A percentile compares a stretch with the other conserved stretches of the same genome.
Conservation (phyloP, 2,329 filamentous ascomycete genomes). For the Mycosphaerella sp. region DNA sequence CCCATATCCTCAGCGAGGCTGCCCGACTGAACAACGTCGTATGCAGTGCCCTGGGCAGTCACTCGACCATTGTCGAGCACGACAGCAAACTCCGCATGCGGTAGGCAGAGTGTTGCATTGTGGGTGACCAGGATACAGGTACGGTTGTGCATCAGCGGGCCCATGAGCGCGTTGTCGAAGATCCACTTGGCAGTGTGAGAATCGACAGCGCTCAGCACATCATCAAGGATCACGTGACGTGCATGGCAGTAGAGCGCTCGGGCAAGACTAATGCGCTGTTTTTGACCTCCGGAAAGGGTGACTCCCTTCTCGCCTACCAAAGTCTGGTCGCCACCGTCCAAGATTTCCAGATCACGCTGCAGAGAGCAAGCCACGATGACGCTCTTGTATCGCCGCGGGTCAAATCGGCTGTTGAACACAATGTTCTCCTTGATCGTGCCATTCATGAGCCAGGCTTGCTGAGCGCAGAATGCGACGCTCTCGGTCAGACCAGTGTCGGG, state of each 20-base stretch:
- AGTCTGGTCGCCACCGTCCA: conserved; percentile 88
- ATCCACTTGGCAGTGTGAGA: conserved; percentile 98
- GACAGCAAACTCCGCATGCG: conserved; percentile 72
- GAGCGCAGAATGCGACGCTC: conserved; percentile 91
- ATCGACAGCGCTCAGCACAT: conserved; percentile 93
- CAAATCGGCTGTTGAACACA: conserved; percentile 72
- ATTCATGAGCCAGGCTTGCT: conserved; percentile 95
- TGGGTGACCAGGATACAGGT: conserved; percentile 96
- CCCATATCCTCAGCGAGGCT: conserved; percentile 79
- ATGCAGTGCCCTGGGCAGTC: conserved; percentile 65
- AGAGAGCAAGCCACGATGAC: conserved; percentile 88
- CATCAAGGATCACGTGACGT: conserved; percentile 82
- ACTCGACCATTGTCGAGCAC: conserved; percentile 83
- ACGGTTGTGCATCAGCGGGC: conserved; percentile 77
- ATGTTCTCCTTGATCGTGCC: conserved; percentile 96
- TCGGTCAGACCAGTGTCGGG: conserved; percentile 82
- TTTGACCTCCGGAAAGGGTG: conserved; percentile 91
- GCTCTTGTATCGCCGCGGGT: conserved; percentile 75
- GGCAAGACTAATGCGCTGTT: conserved; percentile 95
- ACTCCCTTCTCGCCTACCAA: conserved; percentile 97
- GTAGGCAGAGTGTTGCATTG: conserved; percentile 82
- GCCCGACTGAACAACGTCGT: conserved; percentile 77
- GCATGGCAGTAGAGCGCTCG: conserved; percentile 95
- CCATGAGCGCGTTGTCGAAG: conserved; percentile 85
- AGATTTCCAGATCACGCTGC: conserved; percentile 82